A percentile compares a stretch with the other conserved stretches of the same genome.
Conservation (phyloP, 805 yeast species). For the Priceomyces carsonii region DNA sequence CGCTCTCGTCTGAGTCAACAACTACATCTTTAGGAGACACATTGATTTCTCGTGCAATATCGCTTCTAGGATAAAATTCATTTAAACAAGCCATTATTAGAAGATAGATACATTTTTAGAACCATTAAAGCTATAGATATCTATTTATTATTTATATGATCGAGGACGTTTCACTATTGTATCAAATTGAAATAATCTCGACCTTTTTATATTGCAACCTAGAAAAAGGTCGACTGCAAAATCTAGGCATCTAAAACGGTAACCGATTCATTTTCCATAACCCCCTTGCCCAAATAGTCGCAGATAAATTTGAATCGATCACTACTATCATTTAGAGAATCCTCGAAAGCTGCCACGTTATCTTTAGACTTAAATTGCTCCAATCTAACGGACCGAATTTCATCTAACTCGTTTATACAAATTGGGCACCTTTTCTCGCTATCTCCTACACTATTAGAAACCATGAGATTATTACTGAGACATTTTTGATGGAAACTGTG, state of each 20-base stretch:
- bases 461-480: slow-evolving; percentile 48
- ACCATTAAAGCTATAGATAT: too few relatives aligned
- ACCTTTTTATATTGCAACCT: neutral
- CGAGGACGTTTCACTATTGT: slow-evolving; percentile 5
- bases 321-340: slow-evolving; percentile 50
- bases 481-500: slow-evolving; percentile 89
- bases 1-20: slow-evolving; percentile 4
- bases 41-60: too few relatives aligned
- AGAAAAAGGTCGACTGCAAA: slow-evolving; percentile 7
- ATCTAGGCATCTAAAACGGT: slow-evolving; percentile 9
- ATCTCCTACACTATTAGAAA: slow-evolving; percentile 10
- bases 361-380: slow-evolving; percentile 64
- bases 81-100: too few relatives aligned
- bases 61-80: too few relatives aligned
- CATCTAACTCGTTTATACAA: slow-evolving; percentile 72
- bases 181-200: neutral
- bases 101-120: too few relatives aligned
- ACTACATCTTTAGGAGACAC: too few relatives aligned
- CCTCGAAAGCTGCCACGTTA: slow-evolving; percentile 61
- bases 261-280: slow-evolving; percentile 52
- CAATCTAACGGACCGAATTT: slow-evolving; percentile 55
- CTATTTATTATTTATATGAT: neutral
- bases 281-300: slow-evolving; percentile 88
- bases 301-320: slow-evolving; percentile 75
- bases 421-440: slow-evolving; percentile 59